Evolutionary conservation across 257 asterid genomes (phyloP), one percentile per base, ranked within the genome.

Genomic region (Ilex asprella): DNA sequence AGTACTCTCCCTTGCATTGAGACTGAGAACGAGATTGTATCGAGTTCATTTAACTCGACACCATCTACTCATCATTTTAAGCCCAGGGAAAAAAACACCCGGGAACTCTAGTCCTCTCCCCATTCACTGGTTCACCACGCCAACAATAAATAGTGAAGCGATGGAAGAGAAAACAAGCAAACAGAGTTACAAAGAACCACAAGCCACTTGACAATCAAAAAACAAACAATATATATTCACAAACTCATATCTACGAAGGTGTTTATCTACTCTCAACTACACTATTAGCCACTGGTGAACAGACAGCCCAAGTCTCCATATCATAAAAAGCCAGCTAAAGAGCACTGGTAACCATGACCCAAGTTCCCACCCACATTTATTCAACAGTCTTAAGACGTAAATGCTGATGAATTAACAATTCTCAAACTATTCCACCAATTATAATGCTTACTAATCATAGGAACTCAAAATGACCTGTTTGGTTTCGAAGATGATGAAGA

Each of bases 401-500:
- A 56, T 15, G 9, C 66, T 59, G 41, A 55, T 64, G 31, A 12
- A 63, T 55, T 52, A 63, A 58, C 50, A 57, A 47, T 56, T 71
- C 41, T 60, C 53, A 21, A 35, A 55, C 68, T 64, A 64, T 67
- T 71, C 67, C 76, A 69, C 72, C 75, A 65, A 70, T 68, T 72
- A 69, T 7, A 21, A 62, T 46, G 64, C 62, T 56, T 63, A 61
- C 73, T 63, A 66, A 47, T 59, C 47, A 27, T 15, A 63, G 56
- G 39, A 58, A 50, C 73, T 78, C 61, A 83, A 72, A 72, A 76
- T 5, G 94, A 81, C 70, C 95, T 79, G 49, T 84, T 81, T 9
- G 91, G 75, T 73, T 85, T 89, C 30, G 97, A 83, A 2, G 98
- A 83, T 10, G 57, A 53, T 3, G 95, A 85, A 15, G 97, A 81